Evolutionary conservation across 805 yeast genomes (phyloP).

Genomic region (Myxozyma kluyveri): DNA sequence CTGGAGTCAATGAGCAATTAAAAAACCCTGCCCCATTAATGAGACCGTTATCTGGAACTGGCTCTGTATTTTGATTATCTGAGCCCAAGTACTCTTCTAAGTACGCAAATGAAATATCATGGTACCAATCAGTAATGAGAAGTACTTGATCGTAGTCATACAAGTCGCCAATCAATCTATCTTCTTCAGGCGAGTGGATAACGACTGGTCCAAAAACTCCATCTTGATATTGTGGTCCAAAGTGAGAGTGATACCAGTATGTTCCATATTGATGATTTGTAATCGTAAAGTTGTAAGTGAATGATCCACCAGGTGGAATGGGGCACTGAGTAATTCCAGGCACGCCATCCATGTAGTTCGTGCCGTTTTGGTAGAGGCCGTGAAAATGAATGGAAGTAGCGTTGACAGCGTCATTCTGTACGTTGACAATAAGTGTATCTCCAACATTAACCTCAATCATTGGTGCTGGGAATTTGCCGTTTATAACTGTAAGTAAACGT

Average conservation of each 20-base stretch:
- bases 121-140: constrained; percentile 45
- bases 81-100: constrained; percentile 43
- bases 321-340: constrained; percentile 86
- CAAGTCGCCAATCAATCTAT: constrained; percentile 33
- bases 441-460: constrained; percentile 69
- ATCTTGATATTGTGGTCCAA: constrained; percentile 84
- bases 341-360: constrained; percentile 86
- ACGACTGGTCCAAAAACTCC: constrained; percentile 59
- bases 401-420: constrained; percentile 65
- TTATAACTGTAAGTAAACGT: constrained; percentile 57
- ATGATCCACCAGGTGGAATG: constrained; percentile 68
- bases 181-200: constrained; percentile 42
- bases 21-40: constrained; percentile 44
- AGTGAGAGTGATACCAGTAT: constrained; percentile 96
- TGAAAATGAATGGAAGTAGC: constrained; percentile 88
- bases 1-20: constrained; percentile 32
- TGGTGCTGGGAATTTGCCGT: constrained; percentile 83
- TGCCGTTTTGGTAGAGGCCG: constrained; percentile 78
- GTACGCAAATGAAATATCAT: constrained; percentile 39
- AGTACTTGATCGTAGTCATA: constrained; percentile 40
- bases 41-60: constrained; percentile 43
- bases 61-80: constrained; percentile 42
- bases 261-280: constrained; percentile 69
- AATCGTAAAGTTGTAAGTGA: constrained; percentile 74
- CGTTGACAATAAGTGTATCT: constrained; percentile 67